Conservation (phyloP, 345 rosid species). For the Eucalyptus pauciflora region DNA sequence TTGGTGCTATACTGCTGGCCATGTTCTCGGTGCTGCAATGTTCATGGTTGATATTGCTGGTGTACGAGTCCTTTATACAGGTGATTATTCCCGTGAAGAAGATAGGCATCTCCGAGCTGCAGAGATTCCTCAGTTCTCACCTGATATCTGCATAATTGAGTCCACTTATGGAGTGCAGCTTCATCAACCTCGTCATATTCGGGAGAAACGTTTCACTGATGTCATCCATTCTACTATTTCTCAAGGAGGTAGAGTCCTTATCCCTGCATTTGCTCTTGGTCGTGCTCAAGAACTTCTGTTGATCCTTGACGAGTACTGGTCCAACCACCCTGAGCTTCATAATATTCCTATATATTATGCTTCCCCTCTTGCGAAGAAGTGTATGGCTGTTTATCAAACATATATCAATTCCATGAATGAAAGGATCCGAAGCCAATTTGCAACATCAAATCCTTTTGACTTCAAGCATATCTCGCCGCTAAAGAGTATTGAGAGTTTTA, state of each 20-base stretch:
- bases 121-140: slow-evolving; percentile 94
- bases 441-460: slow-evolving; percentile 82
- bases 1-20: slow-evolving; percentile 98
- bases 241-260: slow-evolving; percentile 89
- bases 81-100: slow-evolving; percentile 95
- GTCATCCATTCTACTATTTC: slow-evolving; percentile 75
- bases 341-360: slow-evolving; percentile 92
- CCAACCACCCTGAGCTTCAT: slow-evolving; percentile 78
- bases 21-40: slow-evolving; percentile 98
- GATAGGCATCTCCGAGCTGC: slow-evolving; percentile 94
- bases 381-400: slow-evolving; percentile 95
- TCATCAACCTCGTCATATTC: slow-evolving; percentile 77
- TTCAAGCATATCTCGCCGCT: slow-evolving; percentile 81
- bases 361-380: slow-evolving; percentile 91
- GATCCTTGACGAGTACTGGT: slow-evolving; percentile 88
- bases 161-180: slow-evolving; percentile 96
- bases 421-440: slow-evolving; percentile 86
- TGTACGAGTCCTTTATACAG: slow-evolving; percentile 90
- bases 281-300: slow-evolving; percentile 76
- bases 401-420: slow-evolving; percentile 94
- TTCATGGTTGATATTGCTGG: slow-evolving; percentile 97
- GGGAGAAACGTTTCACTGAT: slow-evolving; percentile 96
- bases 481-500: slow-evolving; percentile 78
- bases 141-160: slow-evolving; percentile 90
- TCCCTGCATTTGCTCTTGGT: slow-evolving; percentile 79